Evolutionary conservation across 2,329 filamentous ascomycete genomes (phyloP).

Genomic region (Rutstroemia sydowiana): DNA sequence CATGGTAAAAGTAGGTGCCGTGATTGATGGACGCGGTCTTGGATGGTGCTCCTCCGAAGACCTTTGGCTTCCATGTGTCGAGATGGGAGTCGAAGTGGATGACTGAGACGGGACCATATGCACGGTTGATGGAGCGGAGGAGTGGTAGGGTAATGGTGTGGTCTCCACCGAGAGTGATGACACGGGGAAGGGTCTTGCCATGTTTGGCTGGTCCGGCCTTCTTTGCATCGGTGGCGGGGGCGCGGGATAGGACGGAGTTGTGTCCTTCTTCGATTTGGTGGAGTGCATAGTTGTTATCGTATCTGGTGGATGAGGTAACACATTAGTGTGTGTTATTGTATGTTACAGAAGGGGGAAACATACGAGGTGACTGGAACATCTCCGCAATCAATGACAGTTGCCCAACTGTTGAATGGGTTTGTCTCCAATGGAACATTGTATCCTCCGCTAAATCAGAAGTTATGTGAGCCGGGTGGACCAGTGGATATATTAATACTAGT

Average conservation of each 20-base stretch:
- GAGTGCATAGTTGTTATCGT: constrained; percentile 76
- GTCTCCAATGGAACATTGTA: constrained; percentile 77
- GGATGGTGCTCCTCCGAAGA: constrained; percentile 75
- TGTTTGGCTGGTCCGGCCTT: constrained; percentile 61
- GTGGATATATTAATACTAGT: constrained; percentile 18
- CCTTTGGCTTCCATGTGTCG: constrained; percentile 76
- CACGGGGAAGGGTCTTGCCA: constrained; percentile 67
- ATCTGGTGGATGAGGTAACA: constrained; percentile 39
- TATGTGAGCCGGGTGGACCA: constrained; percentile 29
- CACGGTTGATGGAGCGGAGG: constrained; percentile 51
- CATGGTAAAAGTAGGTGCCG: constrained; percentile 85
- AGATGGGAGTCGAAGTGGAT: constrained; percentile 58
- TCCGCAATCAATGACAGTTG: constrained; percentile 73
- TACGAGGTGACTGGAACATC: constrained; percentile 81
- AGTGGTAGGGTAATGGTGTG: constrained; percentile 56
- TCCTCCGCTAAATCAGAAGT: constrained; percentile 57
- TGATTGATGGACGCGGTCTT: constrained; percentile 75
- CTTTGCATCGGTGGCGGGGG: constrained; percentile 60
- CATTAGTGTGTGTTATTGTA: neutral
- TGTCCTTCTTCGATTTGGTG: constrained; percentile 83
- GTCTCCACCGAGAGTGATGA: constrained; percentile 69
- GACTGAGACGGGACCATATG: constrained; percentile 53
- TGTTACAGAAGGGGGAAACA: constrained; percentile 26
- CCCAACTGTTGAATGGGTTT: constrained; percentile 77
- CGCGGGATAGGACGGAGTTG: constrained; percentile 63